Evolutionary conservation across 805 yeast genomes (phyloP).

Genomic region (Ogataea pilisensis): DNA sequence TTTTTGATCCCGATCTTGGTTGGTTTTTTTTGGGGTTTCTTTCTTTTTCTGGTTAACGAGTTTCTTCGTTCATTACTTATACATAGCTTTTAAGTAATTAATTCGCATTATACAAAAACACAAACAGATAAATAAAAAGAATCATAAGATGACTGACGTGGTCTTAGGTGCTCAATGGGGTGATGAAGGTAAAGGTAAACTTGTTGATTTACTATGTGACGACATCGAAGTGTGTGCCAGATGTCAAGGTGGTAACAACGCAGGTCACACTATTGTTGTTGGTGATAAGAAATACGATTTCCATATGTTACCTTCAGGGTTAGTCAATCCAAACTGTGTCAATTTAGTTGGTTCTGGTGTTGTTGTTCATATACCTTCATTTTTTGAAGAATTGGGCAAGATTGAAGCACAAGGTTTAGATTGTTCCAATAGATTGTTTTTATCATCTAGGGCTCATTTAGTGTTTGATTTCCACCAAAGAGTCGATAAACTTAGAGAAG

Average conservation of each 20-base stretch:
- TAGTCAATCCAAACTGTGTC: constrained; percentile 86
- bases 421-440: constrained; percentile 71
- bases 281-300: constrained; percentile 86
- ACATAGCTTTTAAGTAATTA: neutral
- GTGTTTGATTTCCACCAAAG: constrained; percentile 98
- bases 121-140: neutral
- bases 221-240: constrained; percentile 95
- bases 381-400: constrained; percentile 80
- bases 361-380: constrained; percentile 90
- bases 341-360: constrained; percentile 96
- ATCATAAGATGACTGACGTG: constrained; percentile 65
- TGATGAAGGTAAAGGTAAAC: constrained; percentile 98
- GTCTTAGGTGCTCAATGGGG: constrained; percentile 99
- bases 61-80: neutral
- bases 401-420: constrained; percentile 79
- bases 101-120: neutral
- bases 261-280: constrained; percentile 98
- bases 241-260: constrained; percentile 98
- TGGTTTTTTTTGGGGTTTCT: too few species aligned
- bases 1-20: too few species aligned
- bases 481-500: constrained; percentile 92
- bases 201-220: constrained; percentile 93
- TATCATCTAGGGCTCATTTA: constrained; percentile 91
- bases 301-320: constrained; percentile 99
- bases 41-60: constrained; percentile 1